These are phyloP conservation scores for Magnusiomyces suaveolens DNA, from an alignment of 1,139 yeast genomes.

Conservation along the genomic window DNA sequence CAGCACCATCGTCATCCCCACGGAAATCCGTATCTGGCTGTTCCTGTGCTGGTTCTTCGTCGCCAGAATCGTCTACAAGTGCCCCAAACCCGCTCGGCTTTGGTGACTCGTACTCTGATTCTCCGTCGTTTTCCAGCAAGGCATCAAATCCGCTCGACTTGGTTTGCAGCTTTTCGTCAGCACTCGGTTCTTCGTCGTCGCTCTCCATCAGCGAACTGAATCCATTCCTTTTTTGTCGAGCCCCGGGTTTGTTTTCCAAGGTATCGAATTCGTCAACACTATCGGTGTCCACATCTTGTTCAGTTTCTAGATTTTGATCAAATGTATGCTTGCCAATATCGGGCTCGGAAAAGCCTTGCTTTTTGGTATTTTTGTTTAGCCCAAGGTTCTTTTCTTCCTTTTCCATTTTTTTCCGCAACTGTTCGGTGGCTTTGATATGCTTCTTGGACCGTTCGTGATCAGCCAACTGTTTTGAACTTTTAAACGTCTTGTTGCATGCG, in stretches of 20 bases:
- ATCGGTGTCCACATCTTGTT: not conserved
- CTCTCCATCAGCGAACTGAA: too few species aligned
- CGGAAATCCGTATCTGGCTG: conserved; percentile 13
- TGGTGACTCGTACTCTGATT: conserved; percentile 2
- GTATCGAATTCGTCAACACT: conserved; percentile 5
- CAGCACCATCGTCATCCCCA: conserved; percentile 15
- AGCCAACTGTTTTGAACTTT: conserved; percentile 64
- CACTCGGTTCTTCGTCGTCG: too few species aligned
- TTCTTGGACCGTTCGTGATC: conserved; percentile 71
- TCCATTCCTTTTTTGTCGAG: too few species aligned
- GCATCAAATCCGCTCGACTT: conserved; percentile 11
- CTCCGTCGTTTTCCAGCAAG: conserved; percentile 8
- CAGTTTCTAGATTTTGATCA: conserved; percentile 4
- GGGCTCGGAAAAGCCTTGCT: too few species aligned
- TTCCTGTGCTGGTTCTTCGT: conserved; percentile 8
- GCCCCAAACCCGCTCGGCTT: conserved; percentile 4
- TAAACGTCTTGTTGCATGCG: conserved; percentile 74
- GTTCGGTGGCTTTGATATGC: conserved; percentile 60
- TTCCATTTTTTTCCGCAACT: conserved; percentile 67
- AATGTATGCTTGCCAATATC: too few species aligned
- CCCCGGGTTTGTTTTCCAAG: too few species aligned
- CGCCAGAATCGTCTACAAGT: not conserved
- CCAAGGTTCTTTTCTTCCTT: conserved; percentile 76
- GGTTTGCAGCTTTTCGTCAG: too few species aligned
- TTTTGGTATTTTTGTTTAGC: conserved; percentile 40